Evolutionary conservation across 2,329 filamentous ascomycete genomes (phyloP).

Genomic region (Aspergillus sergii): DNA sequence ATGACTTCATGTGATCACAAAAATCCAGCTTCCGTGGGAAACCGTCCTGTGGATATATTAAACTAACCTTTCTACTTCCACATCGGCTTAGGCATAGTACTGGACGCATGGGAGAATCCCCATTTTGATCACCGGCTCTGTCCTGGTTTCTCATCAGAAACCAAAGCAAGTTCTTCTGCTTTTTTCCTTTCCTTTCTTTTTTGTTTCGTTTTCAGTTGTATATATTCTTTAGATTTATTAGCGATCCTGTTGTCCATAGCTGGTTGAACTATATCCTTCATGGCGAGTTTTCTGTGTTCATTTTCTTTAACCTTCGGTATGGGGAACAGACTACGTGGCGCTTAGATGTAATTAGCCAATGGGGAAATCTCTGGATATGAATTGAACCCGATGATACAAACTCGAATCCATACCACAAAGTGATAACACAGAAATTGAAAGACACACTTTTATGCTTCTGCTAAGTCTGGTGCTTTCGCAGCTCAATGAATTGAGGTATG

Average conservation of each 20-base stretch:
- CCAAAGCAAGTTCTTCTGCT: not conserved
- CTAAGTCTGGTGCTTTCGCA: not conserved
- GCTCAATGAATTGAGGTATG: not conserved
- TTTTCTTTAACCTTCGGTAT: not conserved
- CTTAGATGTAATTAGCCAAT: not conserved
- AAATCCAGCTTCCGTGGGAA: not conserved
- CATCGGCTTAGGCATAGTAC: not conserved
- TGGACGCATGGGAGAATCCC: not conserved
- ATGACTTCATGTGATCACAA: constrained; percentile 82
- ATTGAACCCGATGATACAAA: not conserved
- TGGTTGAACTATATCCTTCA: not conserved
- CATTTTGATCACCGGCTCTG: not conserved
- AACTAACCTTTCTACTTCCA: not conserved
- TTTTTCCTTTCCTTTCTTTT: not conserved
- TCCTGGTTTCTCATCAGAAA: not conserved
- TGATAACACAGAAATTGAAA: not conserved
- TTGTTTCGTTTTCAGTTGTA: not conserved
- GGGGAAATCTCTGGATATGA: not conserved
- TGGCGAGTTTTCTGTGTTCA: not conserved
- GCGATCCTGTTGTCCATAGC: not conserved
- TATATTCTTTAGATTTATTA: not conserved
- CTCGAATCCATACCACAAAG: not conserved
- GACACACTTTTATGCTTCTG: not conserved
- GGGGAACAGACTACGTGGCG: not conserved
- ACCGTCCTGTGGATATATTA: not conserved